These are phyloP conservation scores for Hypoxylon lienhwacheense DNA, from an alignment of 495 filamentous ascomycete genomes.

Conservation along the genomic window DNA sequence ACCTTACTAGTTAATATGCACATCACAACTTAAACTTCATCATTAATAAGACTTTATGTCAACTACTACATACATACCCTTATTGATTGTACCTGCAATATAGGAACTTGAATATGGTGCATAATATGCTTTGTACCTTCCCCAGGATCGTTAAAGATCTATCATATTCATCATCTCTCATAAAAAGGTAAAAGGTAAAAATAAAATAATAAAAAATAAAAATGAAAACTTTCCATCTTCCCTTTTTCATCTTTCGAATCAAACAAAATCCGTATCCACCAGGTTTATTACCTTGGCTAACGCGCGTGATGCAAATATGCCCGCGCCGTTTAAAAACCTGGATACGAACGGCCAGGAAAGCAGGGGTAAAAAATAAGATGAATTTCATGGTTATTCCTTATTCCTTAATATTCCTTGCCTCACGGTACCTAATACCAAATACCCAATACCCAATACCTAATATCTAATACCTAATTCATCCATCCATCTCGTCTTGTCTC, in stretches of 20 bases:
- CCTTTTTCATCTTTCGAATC: slow-evolving; percentile 8
- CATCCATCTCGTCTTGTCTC: slow-evolving; percentile 32
- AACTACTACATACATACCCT: no score
- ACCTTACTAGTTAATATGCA: no score
- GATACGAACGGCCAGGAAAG: slow-evolving; percentile 3
- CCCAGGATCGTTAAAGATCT: slow-evolving; percentile 1
- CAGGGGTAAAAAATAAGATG: no score
- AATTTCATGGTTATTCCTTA: slow-evolving; percentile 26
- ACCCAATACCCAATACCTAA: no score
- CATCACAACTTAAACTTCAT: no score
- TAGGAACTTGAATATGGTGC: not conserved
- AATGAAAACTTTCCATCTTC: no score
- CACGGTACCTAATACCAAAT: no score
- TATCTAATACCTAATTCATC: not conserved
- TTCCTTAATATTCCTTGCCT: no score
- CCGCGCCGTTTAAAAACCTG: not conserved
- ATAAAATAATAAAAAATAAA: no score
- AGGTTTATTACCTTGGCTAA: not conserved
- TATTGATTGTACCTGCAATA: no score
- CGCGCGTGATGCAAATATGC: not conserved
- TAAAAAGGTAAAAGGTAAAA: no score
- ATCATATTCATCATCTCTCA: slow-evolving; percentile 1
- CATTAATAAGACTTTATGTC: no score
- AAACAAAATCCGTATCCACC: not conserved
- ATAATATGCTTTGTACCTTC: not conserved